Conservation (phyloP, 2,329 filamentous ascomycete species). For the Laburnicola sp. region DNA sequence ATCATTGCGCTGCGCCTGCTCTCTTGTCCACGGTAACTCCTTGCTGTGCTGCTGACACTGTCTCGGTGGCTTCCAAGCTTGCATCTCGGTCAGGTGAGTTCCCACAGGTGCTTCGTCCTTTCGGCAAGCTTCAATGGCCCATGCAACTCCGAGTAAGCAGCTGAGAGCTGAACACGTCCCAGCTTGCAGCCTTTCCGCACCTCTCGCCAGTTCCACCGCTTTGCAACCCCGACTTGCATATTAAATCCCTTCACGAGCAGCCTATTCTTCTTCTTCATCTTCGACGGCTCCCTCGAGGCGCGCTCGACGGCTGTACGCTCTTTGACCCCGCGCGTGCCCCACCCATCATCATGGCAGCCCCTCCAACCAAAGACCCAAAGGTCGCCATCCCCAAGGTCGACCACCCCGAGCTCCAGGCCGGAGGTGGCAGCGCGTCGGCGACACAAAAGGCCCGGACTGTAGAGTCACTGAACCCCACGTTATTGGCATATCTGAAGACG, state of each 20-base stretch:
- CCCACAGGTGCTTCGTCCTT: neutral
- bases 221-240: neutral
- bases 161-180: too few relatives aligned
- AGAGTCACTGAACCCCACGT: constrained; percentile 33
- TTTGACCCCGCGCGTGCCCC: constrained; percentile 1
- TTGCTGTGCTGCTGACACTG: too few relatives aligned
- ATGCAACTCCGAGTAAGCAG: neutral
- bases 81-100: neutral
- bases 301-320: neutral
- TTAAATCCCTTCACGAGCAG: neutral
- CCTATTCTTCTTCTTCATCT: neutral
- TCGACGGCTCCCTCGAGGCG: neutral
- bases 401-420: constrained; percentile 43
- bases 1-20: neutral
- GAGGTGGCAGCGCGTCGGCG: constrained; percentile 40
- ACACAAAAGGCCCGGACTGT: constrained; percentile 33
- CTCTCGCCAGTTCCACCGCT: neutral
- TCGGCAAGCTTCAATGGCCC: neutral
- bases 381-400: constrained; percentile 37
- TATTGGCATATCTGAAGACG: constrained; percentile 34
- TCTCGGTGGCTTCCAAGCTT: neutral
- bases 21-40: neutral
- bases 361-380: constrained; percentile 28
- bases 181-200: neutral
- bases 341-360: constrained; percentile 1